Evolutionary conservation across 2,329 filamentous ascomycete species (phyloP).

Genomic region (Colletotrichum simmondsii): DNA sequence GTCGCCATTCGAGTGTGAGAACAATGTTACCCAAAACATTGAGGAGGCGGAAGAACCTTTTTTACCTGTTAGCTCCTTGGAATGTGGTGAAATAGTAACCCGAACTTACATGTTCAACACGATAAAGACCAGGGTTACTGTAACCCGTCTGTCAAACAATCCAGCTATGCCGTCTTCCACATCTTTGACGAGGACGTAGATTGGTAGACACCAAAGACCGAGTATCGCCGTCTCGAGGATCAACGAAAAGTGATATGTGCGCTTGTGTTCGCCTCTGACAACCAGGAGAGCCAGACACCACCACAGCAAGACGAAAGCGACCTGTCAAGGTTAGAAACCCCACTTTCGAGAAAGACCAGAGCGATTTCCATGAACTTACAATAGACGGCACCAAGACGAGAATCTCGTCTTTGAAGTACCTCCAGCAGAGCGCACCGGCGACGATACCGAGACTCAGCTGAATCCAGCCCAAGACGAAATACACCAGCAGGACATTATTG

Average conservation of each 20-base stretch:
- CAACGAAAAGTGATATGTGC: slow-evolving; percentile 53
- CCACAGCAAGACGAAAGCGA: slow-evolving; percentile 50
- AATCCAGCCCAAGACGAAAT: slow-evolving; percentile 50
- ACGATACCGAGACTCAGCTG: slow-evolving; percentile 50
- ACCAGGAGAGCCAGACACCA: slow-evolving; percentile 47
- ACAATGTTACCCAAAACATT: slow-evolving; percentile 52
- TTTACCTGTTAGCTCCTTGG: slow-evolving; percentile 11
- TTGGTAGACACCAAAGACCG: slow-evolving; percentile 42
- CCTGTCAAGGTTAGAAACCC: slow-evolving; percentile 37
- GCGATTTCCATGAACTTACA: slow-evolving; percentile 41
- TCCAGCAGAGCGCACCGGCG: slow-evolving; percentile 51
- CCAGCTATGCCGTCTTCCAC: slow-evolving; percentile 7
- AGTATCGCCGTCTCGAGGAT: slow-evolving; percentile 50
- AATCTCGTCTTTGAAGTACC: slow-evolving; percentile 44
- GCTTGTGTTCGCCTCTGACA: slow-evolving; percentile 45
- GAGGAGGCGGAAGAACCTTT: slow-evolving; percentile 49
- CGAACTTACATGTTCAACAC: slow-evolving; percentile 50
- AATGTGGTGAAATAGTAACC: not conserved
- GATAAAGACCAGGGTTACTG: slow-evolving; percentile 48
- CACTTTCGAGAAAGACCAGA: not conserved
- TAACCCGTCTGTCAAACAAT: slow-evolving; percentile 26
- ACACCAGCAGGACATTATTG: slow-evolving; percentile 47
- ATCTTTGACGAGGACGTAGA: slow-evolving; percentile 37
- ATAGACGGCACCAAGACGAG: slow-evolving; percentile 47
- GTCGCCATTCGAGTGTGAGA: slow-evolving; percentile 49